Percentiles rank a stretch among this genome's conserved stretches.
These are phyloP conservation scores for Trichoderma virens DNA, from an alignment of 495 filamentous ascomycete genomes.

Conservation along the genomic window DNA sequence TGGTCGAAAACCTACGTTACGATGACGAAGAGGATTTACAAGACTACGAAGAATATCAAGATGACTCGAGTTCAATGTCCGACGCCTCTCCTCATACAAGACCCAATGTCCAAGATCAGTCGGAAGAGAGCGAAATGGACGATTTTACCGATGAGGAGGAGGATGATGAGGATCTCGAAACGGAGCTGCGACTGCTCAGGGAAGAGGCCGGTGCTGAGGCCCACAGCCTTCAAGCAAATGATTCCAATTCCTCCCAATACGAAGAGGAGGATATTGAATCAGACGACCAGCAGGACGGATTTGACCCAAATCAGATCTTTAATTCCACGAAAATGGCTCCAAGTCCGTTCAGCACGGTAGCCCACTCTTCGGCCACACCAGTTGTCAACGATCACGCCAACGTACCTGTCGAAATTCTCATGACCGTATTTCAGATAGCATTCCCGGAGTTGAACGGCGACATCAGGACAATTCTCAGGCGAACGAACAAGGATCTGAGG, in stretches of 20 bases:
- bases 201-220: neutral
- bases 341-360: neutral
- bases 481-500: neutral
- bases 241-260: neutral
- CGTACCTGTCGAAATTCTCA: neutral
- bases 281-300: too few species aligned
- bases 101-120: neutral
- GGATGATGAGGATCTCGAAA: slow-evolving; percentile 16
- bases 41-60: slow-evolving; percentile 16
- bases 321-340: neutral
- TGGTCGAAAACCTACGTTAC: slow-evolving; percentile 17
- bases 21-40: slow-evolving; percentile 21
- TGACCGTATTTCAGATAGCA: neutral
- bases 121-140: neutral
- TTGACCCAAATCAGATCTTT: too few species aligned
- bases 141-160: slow-evolving; percentile 15
- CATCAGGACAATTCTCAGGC: neutral
- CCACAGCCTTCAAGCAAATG: neutral
- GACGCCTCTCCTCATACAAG: slow-evolving; percentile 3
- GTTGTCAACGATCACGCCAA: neutral
- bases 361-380: neutral
- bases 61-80: slow-evolving; percentile 14
- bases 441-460: neutral
- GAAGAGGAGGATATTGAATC: neutral
- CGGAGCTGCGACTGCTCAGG: neutral